Percentiles rank a stretch among this genome's conserved stretches.
These are phyloP conservation scores for Hippophae rhamnoides DNA, from an alignment of 306 rosid species.

Conservation along the genomic window DNA sequence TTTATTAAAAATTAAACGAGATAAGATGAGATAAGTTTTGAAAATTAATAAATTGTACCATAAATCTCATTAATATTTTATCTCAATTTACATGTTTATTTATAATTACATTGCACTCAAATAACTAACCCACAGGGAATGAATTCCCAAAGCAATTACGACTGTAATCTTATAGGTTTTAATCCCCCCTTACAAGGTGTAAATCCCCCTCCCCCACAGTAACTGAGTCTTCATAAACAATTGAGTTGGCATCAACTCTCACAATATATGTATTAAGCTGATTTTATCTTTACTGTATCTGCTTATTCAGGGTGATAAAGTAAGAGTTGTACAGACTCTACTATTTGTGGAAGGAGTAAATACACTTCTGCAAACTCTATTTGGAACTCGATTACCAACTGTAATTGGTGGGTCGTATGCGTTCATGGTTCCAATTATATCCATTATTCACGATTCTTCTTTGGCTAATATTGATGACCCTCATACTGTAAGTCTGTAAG, in stretches of 20 bases:
- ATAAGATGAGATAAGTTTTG: too few relatives aligned
- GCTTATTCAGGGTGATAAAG: slow-evolving; percentile 76
- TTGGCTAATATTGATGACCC: slow-evolving; percentile 55
- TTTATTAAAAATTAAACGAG: too few relatives aligned
- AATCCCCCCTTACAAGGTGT: too few relatives aligned
- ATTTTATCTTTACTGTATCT: slow-evolving; percentile 10
- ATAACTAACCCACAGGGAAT: too few relatives aligned
- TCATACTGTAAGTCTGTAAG: slow-evolving; percentile 43
- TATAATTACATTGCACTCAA: too few relatives aligned
- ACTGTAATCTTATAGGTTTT: too few relatives aligned
- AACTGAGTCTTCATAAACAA: not conserved
- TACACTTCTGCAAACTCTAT: slow-evolving; percentile 88
- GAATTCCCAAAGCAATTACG: too few relatives aligned
- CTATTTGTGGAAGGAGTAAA: slow-evolving; percentile 91
- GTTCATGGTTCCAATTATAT: slow-evolving; percentile 91
- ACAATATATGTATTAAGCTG: not conserved
- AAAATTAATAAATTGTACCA: too few relatives aligned
- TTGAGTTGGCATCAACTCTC: slow-evolving; percentile 3
- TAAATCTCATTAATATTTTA: too few relatives aligned
- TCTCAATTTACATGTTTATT: too few relatives aligned
- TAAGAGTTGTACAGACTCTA: slow-evolving; percentile 86
- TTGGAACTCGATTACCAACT: slow-evolving; percentile 93
- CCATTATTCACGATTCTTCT: slow-evolving; percentile 73
- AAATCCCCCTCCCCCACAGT: too few relatives aligned
- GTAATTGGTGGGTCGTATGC: slow-evolving; percentile 97